A percentile compares a stretch with the other conserved stretches of the same genome.
Evolutionary conservation across 2,329 filamentous ascomycete species (phyloP).

Genomic region (Hypomyces rosellus): DNA sequence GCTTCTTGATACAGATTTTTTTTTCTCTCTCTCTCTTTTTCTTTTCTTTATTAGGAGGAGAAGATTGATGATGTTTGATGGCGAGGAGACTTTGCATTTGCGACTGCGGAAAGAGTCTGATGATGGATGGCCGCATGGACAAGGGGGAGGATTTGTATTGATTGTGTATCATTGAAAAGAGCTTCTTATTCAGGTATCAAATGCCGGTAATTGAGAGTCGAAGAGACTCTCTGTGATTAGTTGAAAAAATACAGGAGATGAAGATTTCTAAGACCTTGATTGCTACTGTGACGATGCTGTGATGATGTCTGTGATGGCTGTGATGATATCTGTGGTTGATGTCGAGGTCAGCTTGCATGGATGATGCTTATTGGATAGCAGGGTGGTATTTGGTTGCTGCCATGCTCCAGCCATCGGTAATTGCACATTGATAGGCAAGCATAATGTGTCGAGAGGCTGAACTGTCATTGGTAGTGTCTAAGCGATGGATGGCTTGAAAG

Average conservation of each 20-base stretch:
- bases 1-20: neutral
- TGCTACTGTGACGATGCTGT: too few relatives aligned
- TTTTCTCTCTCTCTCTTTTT: neutral
- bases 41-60: neutral
- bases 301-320: neutral
- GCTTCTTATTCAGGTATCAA: slow-evolving; percentile 8
- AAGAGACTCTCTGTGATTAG: slow-evolving; percentile 7
- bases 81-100: too few relatives aligned
- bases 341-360: neutral
- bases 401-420: too few relatives aligned
- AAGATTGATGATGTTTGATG: too few relatives aligned
- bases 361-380: too few relatives aligned
- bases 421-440: too few relatives aligned
- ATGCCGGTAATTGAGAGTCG: slow-evolving; percentile 7
- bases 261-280: neutral
- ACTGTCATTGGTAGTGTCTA: too few relatives aligned
- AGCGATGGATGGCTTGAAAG: too few relatives aligned
- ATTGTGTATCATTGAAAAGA: slow-evolving; percentile 9
- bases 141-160: slow-evolving; percentile 1
- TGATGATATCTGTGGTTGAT: neutral
- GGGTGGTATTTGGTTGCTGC: too few relatives aligned
- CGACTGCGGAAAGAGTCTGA: too few relatives aligned
- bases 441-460: too few relatives aligned
- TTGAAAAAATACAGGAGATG: slow-evolving; percentile 4
- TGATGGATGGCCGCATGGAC: neutral